Evolutionary conservation across 305 asterid species (phyloP).

Genomic region (Withania somnifera): DNA sequence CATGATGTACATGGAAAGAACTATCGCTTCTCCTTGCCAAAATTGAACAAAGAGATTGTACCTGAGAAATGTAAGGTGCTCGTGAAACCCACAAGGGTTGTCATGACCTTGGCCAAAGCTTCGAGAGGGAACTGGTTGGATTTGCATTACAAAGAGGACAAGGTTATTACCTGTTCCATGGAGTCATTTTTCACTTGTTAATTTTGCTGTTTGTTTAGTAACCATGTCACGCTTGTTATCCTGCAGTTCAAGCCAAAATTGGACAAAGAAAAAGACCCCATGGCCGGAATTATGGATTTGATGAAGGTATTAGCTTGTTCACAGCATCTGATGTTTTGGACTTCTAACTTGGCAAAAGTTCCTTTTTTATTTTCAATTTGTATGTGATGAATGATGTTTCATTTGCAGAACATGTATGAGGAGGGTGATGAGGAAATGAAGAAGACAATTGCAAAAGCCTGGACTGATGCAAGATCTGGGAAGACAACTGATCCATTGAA

Average conservation of each 20-base stretch:
- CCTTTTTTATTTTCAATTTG: background rate
- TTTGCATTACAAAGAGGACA: conserved; percentile 79
- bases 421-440: conserved; percentile 87
- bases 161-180: conserved; percentile 27
- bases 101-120: conserved; percentile 49
- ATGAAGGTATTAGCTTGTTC: conserved; percentile 53
- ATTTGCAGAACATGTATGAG: conserved; percentile 70
- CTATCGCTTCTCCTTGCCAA: conserved; percentile 66
- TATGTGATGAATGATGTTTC: background rate
- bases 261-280: conserved; percentile 68
- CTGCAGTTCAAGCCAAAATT: conserved; percentile 57
- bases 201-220: background rate
- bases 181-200: background rate
- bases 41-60: conserved; percentile 54
- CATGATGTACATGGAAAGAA: conserved; percentile 74
- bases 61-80: conserved; percentile 67
- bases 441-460: conserved; percentile 71
- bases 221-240: background rate
- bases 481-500: conserved; percentile 51
- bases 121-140: conserved; percentile 71
- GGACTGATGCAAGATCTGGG: conserved; percentile 83
- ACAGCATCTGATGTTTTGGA: background rate
- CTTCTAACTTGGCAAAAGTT: background rate
- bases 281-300: conserved; percentile 90
- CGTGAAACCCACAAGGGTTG: conserved; percentile 66